These are phyloP conservation scores for Globisporangium lucens DNA, from an alignment of 352 stramenopile species.

Conservation along the genomic window DNA sequence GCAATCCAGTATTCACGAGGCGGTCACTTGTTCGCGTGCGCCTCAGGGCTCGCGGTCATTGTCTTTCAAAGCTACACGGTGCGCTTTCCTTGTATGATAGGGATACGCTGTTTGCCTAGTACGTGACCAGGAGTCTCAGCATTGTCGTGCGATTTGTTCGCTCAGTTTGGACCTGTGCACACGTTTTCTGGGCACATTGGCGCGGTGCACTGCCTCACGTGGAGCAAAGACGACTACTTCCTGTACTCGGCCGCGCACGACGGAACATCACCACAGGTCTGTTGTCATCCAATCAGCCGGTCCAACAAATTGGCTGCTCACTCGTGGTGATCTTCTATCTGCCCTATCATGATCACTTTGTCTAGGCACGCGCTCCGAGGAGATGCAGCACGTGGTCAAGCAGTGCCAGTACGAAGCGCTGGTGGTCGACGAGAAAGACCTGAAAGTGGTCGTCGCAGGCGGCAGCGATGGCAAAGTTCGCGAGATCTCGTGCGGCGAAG, in stretches of 20 bases:
- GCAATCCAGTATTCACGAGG: constrained; percentile 63
- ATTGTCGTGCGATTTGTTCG: neutral
- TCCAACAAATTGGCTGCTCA: no score
- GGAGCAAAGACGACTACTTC: constrained; percentile 69
- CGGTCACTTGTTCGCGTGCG: constrained; percentile 74
- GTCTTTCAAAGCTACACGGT: constrained; percentile 70
- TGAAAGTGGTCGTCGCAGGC: constrained; percentile 45
- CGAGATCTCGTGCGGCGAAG: constrained; percentile 58
- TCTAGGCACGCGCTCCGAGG: constrained; percentile 54
- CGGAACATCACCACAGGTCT: constrained; percentile 50
- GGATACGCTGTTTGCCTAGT: neutral
- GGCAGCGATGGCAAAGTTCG: constrained; percentile 70
- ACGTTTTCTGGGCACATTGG: constrained; percentile 83
- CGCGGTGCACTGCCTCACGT: constrained; percentile 58
- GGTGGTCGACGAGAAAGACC: constrained; percentile 47
- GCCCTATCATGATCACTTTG: no score
- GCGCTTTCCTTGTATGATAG: neutral
- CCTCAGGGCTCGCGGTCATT: constrained; percentile 57
- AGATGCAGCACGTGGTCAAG: constrained; percentile 74
- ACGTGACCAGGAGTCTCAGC: neutral
- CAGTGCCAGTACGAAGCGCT: constrained; percentile 70
- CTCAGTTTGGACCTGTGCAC: constrained; percentile 52
- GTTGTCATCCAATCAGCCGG: no score
- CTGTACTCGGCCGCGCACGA: constrained; percentile 79
- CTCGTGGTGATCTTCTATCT: no score